Conservation (phyloP, 2,329 filamentous ascomycete species). For the Cryphonectria carpinicola region DNA sequence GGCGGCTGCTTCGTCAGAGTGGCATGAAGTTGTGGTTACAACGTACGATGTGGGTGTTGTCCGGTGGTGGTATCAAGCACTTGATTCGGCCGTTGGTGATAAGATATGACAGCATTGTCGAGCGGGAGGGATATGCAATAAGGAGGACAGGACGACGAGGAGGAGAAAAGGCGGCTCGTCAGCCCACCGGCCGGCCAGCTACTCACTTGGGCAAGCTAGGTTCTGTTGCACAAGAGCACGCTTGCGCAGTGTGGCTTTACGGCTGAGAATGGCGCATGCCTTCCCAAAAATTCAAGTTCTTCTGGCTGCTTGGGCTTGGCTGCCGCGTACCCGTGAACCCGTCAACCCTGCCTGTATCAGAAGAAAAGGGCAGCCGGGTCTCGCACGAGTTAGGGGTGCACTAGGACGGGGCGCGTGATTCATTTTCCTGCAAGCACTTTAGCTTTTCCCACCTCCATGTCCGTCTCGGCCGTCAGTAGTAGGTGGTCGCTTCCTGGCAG, state of each 20-base stretch:
- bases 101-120: background rate
- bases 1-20: background rate
- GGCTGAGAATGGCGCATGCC: background rate
- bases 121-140: background rate
- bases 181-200: background rate
- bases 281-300: background rate
- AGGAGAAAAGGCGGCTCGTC: background rate
- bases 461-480: background rate
- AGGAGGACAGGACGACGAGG: background rate
- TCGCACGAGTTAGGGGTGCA: conserved; percentile 4
- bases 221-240: background rate
- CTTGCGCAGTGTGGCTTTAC: background rate
- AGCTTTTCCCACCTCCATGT: background rate
- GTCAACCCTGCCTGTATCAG: background rate
- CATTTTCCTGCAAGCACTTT: conserved; percentile 11
- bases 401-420: conserved; percentile 12
- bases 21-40: background rate
- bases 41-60: background rate
- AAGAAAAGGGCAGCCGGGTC: background rate
- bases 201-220: background rate
- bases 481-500: background rate
- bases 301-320: background rate
- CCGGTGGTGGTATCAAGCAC: background rate
- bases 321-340: background rate
- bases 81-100: background rate